Conservation (phyloP, 331 rosid species). For the Acacia concinna region DNA sequence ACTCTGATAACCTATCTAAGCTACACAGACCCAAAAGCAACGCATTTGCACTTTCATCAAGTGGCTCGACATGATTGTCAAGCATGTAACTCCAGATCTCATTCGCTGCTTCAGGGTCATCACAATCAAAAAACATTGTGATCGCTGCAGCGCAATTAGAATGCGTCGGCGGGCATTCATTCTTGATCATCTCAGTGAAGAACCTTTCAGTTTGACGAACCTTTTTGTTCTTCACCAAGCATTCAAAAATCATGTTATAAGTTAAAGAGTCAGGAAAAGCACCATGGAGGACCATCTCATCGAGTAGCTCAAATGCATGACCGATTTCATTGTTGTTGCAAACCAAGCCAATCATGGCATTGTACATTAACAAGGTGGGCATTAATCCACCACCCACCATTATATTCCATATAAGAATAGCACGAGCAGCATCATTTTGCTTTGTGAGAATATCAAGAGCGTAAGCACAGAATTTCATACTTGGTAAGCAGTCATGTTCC, state of each 20-base stretch:
- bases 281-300: slow-evolving; percentile 62
- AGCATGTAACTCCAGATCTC: slow-evolving; percentile 62
- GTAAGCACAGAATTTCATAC: slow-evolving; percentile 59
- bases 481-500: slow-evolving; percentile 58
- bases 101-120: slow-evolving; percentile 70
- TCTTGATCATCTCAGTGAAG: slow-evolving; percentile 71
- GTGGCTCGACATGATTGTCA: slow-evolving; percentile 53
- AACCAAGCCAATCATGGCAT: slow-evolving; percentile 61
- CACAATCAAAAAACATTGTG: slow-evolving; percentile 53
- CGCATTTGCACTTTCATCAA: slow-evolving; percentile 57
- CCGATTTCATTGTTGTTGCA: slow-evolving; percentile 49
- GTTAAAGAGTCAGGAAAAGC: slow-evolving; percentile 63
- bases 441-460: slow-evolving; percentile 57
- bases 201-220: slow-evolving; percentile 47
- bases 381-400: slow-evolving; percentile 46
- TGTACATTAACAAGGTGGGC: slow-evolving; percentile 63
- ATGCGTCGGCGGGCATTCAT: slow-evolving; percentile 54
- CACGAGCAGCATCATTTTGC: slow-evolving; percentile 43
- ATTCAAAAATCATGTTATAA: slow-evolving; percentile 66
- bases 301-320: slow-evolving; percentile 52
- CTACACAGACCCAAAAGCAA: slow-evolving; percentile 62
- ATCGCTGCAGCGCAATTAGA: slow-evolving; percentile 63
- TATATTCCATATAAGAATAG: slow-evolving; percentile 58
- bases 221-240: slow-evolving; percentile 61
- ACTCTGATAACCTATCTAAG: slow-evolving; percentile 53